Percentiles rank a stretch among this genome's conserved stretches.
Evolutionary conservation across 805 yeast species (phyloP).

Genomic region (Torulaspora gathmanii): DNA sequence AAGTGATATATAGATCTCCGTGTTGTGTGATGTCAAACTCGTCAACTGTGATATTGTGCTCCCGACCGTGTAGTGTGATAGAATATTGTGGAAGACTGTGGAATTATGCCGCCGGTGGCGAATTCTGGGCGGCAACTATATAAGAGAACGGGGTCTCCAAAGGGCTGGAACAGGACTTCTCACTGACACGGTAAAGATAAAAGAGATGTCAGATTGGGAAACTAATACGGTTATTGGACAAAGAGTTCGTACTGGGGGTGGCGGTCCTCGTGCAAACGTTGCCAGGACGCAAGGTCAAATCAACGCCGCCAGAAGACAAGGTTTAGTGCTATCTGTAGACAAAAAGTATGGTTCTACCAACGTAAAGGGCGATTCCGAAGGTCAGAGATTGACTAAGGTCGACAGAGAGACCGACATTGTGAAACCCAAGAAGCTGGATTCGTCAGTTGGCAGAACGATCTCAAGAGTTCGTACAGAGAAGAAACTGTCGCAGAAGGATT

Average conservation of each 20-base stretch:
- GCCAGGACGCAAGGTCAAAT: conserved; percentile 73
- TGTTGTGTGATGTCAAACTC: neutral
- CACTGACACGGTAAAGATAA: neutral
- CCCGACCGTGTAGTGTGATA: neutral
- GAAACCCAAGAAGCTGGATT: conserved; percentile 83
- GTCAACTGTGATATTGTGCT: neutral
- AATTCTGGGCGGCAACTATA: conserved; percentile 6
- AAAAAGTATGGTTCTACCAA: conserved; percentile 76
- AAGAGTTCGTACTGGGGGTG: conserved; percentile 80
- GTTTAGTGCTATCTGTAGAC: conserved; percentile 83
- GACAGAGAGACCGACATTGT: conserved; percentile 93
- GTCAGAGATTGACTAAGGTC: conserved; percentile 88
- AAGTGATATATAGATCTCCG: no score
- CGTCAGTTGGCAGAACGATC: conserved; percentile 81
- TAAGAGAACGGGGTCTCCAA: conserved; percentile 1
- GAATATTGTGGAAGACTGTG: conserved; percentile 1
- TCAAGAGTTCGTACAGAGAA: conserved; percentile 82
- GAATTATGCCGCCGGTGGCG: neutral
- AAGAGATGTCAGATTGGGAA: conserved; percentile 72
- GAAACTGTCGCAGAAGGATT: conserved; percentile 87
- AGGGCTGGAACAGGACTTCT: neutral
- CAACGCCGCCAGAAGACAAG: conserved; percentile 92
- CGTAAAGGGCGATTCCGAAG: conserved; percentile 73
- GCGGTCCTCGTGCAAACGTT: conserved; percentile 81
- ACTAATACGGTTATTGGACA: conserved; percentile 82